Percentiles rank a stretch among this genome's conserved stretches.
phyloP scores from a whole-genome alignment of 805 yeast genomes.

The Grigorovia humatica region DNA sequence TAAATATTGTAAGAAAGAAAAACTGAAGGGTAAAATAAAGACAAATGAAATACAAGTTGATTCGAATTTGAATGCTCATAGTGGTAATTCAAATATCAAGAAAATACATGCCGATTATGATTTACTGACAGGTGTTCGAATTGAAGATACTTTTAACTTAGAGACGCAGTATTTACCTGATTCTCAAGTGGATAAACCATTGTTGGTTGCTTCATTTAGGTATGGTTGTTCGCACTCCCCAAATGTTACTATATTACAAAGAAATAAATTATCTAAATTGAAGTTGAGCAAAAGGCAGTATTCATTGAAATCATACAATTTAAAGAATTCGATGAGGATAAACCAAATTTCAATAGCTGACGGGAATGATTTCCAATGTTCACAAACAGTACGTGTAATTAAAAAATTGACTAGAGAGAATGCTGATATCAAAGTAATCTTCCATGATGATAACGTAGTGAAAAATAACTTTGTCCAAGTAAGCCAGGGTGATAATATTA shows the following conservation, averaged over 20 bases:
- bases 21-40: background rate
- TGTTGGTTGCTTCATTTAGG: conserved; percentile 22
- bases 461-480: conserved; percentile 5
- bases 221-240: conserved; percentile 23
- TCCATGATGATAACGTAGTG: conserved; percentile 20
- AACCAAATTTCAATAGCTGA: background rate
- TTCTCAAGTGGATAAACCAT: conserved; percentile 17
- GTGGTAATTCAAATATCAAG: background rate
- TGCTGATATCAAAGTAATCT: conserved; percentile 25
- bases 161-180: conserved; percentile 12
- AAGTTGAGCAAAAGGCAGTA: conserved; percentile 20
- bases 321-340: background rate
- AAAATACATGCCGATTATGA: background rate
- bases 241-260: conserved; percentile 16
- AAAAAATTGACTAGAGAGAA: conserved; percentile 14
- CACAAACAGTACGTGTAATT: conserved; percentile 15
- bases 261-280: conserved; percentile 14
- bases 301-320: conserved; percentile 15
- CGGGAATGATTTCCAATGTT: conserved; percentile 10
- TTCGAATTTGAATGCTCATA: too few species aligned
- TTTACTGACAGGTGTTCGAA: conserved; percentile 6
- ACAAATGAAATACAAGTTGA: background rate
- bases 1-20: background rate
- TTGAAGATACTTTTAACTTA: conserved; percentile 20
- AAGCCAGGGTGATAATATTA: background rate